These are phyloP conservation scores for Nicotiana undulata DNA, from an alignment of 257 asterid genomes.

Conservation along the genomic window DNA sequence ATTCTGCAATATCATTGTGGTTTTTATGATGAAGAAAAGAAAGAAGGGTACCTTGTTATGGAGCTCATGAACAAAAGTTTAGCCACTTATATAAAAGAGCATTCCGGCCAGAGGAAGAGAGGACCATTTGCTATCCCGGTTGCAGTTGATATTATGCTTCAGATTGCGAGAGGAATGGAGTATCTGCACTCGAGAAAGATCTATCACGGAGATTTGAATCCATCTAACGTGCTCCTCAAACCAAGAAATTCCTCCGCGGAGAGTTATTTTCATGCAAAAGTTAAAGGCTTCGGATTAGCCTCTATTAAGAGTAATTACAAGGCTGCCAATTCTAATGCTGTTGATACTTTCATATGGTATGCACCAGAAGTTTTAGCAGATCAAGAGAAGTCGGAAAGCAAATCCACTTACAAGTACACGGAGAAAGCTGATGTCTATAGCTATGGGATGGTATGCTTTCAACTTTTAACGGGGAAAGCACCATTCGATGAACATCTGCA, in stretches of 20 bases:
- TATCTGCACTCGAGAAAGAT: slow-evolving; percentile 65
- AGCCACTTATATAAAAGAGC: slow-evolving; percentile 46
- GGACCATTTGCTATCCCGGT: slow-evolving; percentile 50
- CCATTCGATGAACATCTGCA: slow-evolving; percentile 72
- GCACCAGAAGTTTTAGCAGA: slow-evolving; percentile 85
- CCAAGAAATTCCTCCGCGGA: slow-evolving; percentile 41
- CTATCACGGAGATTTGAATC: slow-evolving; percentile 68
- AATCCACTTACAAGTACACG: slow-evolving; percentile 22
- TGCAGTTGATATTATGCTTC: slow-evolving; percentile 80
- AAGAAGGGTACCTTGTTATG: slow-evolving; percentile 77
- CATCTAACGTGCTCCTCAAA: slow-evolving; percentile 61
- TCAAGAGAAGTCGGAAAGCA: slow-evolving; percentile 33
- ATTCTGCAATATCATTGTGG: slow-evolving; percentile 60
- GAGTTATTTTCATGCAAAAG: slow-evolving; percentile 47
- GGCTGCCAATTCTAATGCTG: slow-evolving; percentile 11
- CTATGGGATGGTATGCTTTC: slow-evolving; percentile 82
- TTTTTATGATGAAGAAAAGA: slow-evolving; percentile 67
- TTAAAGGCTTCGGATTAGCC: slow-evolving; percentile 49
- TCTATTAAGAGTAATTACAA: slow-evolving; percentile 30
- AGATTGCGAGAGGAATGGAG: slow-evolving; percentile 87
- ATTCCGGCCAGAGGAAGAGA: slow-evolving; percentile 43
- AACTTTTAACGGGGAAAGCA: slow-evolving; percentile 69
- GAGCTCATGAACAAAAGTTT: slow-evolving; percentile 79
- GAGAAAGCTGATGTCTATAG: slow-evolving; percentile 89
- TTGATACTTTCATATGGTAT: slow-evolving; percentile 57